Evolutionary conservation across 805 yeast species (phyloP), one percentile per base, ranked within the genome.

Genomic region (Wickerhamomyces bovis): DNA sequence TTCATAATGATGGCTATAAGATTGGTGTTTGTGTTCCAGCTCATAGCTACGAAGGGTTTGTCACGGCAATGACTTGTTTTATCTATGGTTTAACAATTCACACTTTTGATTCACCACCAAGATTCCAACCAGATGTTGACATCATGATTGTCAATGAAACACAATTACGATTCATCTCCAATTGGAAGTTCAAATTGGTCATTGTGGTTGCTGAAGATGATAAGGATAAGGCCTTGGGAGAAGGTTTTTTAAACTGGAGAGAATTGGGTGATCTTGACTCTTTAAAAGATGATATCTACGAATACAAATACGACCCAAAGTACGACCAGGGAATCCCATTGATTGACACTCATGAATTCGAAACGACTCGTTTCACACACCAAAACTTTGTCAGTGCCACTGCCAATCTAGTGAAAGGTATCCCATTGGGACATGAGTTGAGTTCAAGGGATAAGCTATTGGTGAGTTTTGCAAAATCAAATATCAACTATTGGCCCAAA

Each of bases 321-420:
- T 49, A 50, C 41, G 64, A 68, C 55, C 52, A 58, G 42, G 52
- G 56, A 25, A 46, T 46, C 1, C 60, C 70, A 4, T 63, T 67
- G 38, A 70, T 71, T 22, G 56, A 62, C 28, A 71, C 72, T 11
- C 39, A 63, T 13, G 50, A 64, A 21, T 53, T 57, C 15, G 53
- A 54, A 11, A 55, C 66, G 1, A 62, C 66, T 2, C 53, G 65
- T 12, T 79, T 73, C 54, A 72, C 78, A 5, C 83, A 79, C 46
- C 65, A 73, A 47, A 76, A 77, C 51, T 59, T 80, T 38, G 74
- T 78, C 5, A 73, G 82, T 51, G 69, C 80, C 7, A 63, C 75
- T 30, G 78, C 85, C 2, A 69, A 84, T 1, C 66, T 75, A 21
- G 65, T 71, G 5, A 67, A 61, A 35, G 53, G 58, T 0, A 58